A percentile compares a stretch with the other conserved stretches of the same genome.
Conservation (phyloP, 495 filamentous ascomycete species). For the Penicillium cataractarum region DNA sequence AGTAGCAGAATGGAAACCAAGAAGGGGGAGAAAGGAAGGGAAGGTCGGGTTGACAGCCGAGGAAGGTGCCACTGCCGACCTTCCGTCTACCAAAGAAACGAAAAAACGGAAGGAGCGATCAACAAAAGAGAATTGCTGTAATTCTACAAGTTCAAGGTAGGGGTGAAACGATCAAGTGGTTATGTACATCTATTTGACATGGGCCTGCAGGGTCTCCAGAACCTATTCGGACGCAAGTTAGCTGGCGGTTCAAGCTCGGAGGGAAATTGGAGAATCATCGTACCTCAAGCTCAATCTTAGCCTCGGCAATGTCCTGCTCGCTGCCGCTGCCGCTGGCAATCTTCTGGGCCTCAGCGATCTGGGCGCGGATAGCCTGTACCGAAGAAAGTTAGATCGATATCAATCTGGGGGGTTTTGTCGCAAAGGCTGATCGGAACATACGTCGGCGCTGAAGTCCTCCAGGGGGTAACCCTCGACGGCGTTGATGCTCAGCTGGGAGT, state of each 20-base stretch:
- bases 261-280: constrained; percentile 18
- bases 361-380: constrained; percentile 41
- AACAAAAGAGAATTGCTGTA: constrained; percentile 43
- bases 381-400: constrained; percentile 17
- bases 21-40: not conserved
- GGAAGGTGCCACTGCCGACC: constrained; percentile 14
- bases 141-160: constrained; percentile 48
- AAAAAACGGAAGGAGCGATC: constrained; percentile 19
- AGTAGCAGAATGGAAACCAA: not conserved
- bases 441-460: constrained; percentile 92
- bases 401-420: constrained; percentile 8
- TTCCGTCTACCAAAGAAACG: constrained; percentile 16
- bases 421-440: constrained; percentile 33
- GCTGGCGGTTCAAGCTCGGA: constrained; percentile 3
- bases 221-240: constrained; percentile 52
- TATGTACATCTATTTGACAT: constrained; percentile 70
- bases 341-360: constrained; percentile 94
- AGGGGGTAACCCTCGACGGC: constrained; percentile 92
- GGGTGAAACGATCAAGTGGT: constrained; percentile 37
- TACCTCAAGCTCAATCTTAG: constrained; percentile 98
- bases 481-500: constrained; percentile 95
- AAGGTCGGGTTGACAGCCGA: not conserved
- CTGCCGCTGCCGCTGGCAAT: constrained; percentile 87
- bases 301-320: constrained; percentile 97
- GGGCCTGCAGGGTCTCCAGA: constrained; percentile 73